Percentiles rank a stretch among this genome's conserved stretches.
phyloP scores from a whole-genome alignment of 2,329 filamentous ascomycete species.

The Hymenoscyphus occultus region DNA sequence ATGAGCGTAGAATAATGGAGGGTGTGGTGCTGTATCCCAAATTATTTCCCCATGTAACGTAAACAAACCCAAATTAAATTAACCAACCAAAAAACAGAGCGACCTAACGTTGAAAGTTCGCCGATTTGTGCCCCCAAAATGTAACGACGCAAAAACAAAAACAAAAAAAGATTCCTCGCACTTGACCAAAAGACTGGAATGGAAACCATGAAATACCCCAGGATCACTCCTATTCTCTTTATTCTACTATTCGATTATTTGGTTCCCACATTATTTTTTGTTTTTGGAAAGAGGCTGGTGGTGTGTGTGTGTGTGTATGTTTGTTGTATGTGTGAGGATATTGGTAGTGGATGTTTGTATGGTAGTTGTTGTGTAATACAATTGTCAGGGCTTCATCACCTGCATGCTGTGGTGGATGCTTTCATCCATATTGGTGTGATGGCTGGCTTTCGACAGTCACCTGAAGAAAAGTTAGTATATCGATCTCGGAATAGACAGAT shows the following conservation, averaged over 20 bases:
- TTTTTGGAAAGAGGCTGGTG: background rate
- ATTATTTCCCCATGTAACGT: background rate
- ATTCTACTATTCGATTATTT: constrained; percentile 3
- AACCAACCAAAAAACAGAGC: background rate
- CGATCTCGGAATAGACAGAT: background rate
- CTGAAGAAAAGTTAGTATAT: constrained; percentile 17
- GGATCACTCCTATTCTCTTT: constrained; percentile 7
- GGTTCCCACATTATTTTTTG: background rate
- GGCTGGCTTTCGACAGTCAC: constrained; percentile 29
- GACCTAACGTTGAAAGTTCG: background rate
- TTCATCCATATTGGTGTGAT: constrained; percentile 25
- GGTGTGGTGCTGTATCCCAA: constrained; percentile 2
- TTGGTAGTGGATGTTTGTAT: background rate
- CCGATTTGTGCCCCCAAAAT: background rate
- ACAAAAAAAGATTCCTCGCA: background rate
- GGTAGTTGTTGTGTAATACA: background rate
- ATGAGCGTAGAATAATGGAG: background rate
- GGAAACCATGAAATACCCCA: background rate
- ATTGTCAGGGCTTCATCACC: background rate
- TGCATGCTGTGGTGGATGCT: background rate
- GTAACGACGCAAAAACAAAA: background rate
- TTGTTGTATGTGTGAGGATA: background rate
- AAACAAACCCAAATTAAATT: background rate
- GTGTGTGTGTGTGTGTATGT: background rate
- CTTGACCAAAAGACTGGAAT: background rate